Evolutionary conservation across 352 stramenopile genomes (phyloP).

Genomic region (Blastocystis sp.): DNA sequence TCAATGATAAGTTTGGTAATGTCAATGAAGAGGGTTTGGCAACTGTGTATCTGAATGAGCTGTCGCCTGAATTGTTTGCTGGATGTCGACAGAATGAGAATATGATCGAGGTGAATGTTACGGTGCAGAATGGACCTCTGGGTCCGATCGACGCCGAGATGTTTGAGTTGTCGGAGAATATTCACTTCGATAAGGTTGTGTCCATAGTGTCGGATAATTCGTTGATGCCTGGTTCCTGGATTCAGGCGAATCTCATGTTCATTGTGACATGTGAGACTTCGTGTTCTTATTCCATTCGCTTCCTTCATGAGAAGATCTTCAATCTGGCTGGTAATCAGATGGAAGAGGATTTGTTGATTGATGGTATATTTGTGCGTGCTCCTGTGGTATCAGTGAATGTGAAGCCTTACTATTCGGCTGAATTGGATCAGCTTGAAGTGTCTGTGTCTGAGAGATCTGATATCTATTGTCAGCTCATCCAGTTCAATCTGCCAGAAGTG

Average conservation of each 20-base stretch:
- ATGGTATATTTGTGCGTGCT: neutral
- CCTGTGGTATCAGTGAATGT: neutral
- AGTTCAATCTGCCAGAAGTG: neutral
- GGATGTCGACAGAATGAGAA: neutral
- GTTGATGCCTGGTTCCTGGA: neutral
- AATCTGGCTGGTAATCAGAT: conserved; percentile 38
- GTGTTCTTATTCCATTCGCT: conserved; percentile 32
- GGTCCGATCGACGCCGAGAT: neutral
- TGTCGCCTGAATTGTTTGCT: neutral
- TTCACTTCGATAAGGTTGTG: neutral
- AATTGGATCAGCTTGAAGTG: neutral
- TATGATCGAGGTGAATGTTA: neutral
- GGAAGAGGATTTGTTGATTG: conserved; percentile 13
- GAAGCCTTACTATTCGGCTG: neutral
- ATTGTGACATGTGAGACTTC: neutral
- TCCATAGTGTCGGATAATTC: neutral
- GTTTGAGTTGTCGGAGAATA: neutral
- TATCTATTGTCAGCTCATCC: neutral
- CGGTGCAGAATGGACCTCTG: conserved; percentile 16
- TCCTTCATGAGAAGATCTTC: conserved; percentile 43
- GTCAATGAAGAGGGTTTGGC: neutral
- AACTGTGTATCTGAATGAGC: conserved; percentile 5
- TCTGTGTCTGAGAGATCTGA: conserved; percentile 14
- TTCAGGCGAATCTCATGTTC: neutral
- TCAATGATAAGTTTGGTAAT: conserved; percentile 20